phyloP scores from a whole-genome alignment of 2,329 filamentous ascomycete species.

The Ceratocystis cacaofunesta region DNA sequence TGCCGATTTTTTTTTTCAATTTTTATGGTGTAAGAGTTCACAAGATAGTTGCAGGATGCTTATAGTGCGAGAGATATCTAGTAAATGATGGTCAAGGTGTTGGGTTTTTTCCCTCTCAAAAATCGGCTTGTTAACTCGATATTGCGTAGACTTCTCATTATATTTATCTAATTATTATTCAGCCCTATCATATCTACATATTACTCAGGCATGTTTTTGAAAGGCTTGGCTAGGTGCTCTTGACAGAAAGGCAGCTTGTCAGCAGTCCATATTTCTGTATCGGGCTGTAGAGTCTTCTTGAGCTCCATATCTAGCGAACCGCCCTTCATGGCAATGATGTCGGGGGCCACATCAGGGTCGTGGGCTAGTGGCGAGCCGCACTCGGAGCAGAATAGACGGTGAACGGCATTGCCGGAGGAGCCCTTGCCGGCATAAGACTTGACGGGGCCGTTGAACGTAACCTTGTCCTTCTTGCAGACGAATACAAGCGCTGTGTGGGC shows the following conservation, averaged over 20 bases:
- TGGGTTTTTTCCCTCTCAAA: too few relatives aligned
- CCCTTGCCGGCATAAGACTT: slow-evolving; percentile 50
- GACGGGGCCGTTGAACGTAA: slow-evolving; percentile 46
- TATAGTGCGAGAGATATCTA: too few relatives aligned
- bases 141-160: background rate
- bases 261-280: slow-evolving; percentile 55
- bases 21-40: too few relatives aligned
- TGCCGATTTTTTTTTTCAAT: background rate
- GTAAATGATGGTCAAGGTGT: too few relatives aligned
- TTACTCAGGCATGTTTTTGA: slow-evolving; percentile 48
- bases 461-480: slow-evolving; percentile 51
- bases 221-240: slow-evolving; percentile 48
- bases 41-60: too few relatives aligned
- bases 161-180: background rate
- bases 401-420: slow-evolving; percentile 46
- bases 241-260: slow-evolving; percentile 56
- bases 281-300: slow-evolving; percentile 53
- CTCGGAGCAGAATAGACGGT: slow-evolving; percentile 54
- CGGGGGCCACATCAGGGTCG: slow-evolving; percentile 54
- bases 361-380: slow-evolving; percentile 57
- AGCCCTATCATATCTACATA: background rate
- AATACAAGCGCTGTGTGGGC: slow-evolving; percentile 41
- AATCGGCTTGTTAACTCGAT: too few relatives aligned
- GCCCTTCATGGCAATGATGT: slow-evolving; percentile 55
- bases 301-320: slow-evolving; percentile 48